Percentiles rank a stretch among this genome's conserved stretches.
These are phyloP conservation scores for Seiridium unicorne DNA, from an alignment of 2,329 filamentous ascomycete genomes.

Conservation along the genomic window DNA sequence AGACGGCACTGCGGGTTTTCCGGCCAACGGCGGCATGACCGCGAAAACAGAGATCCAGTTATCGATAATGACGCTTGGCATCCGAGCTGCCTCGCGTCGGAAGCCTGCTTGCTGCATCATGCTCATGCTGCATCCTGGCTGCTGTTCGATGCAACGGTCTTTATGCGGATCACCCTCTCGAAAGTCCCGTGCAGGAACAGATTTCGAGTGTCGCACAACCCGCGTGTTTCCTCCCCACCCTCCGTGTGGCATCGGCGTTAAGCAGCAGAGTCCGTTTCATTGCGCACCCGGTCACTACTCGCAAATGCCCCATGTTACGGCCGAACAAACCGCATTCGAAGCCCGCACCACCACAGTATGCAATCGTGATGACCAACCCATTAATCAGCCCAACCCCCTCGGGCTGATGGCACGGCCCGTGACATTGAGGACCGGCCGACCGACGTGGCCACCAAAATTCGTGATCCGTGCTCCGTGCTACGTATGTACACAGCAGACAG, in stretches of 20 bases:
- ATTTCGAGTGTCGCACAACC: background rate
- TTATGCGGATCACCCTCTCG: background rate
- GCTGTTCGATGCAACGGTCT: background rate
- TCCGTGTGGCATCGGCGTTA: no score
- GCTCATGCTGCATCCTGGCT: background rate
- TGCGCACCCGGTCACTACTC: no score
- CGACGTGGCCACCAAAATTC: background rate
- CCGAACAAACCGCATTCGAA: background rate
- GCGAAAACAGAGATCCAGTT: no score
- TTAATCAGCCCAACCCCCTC: background rate
- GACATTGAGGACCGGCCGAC: background rate
- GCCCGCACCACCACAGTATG: background rate
- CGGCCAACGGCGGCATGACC: no score
- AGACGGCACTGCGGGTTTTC: no score
- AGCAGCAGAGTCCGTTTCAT: no score
- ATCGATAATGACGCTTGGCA: no score
- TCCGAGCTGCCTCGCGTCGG: background rate
- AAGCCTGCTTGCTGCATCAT: background rate
- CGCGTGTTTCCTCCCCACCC: no score
- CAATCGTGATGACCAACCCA: background rate
- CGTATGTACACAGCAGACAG: no score
- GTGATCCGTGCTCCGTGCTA: background rate
- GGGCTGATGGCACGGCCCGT: background rate
- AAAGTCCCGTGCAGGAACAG: conserved; percentile 1
- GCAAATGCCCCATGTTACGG: no score